Base-by-base conservation (phyloP, 2,329 filamentous ascomycete species). In the Phyllosticta citrichinensis region DNA sequence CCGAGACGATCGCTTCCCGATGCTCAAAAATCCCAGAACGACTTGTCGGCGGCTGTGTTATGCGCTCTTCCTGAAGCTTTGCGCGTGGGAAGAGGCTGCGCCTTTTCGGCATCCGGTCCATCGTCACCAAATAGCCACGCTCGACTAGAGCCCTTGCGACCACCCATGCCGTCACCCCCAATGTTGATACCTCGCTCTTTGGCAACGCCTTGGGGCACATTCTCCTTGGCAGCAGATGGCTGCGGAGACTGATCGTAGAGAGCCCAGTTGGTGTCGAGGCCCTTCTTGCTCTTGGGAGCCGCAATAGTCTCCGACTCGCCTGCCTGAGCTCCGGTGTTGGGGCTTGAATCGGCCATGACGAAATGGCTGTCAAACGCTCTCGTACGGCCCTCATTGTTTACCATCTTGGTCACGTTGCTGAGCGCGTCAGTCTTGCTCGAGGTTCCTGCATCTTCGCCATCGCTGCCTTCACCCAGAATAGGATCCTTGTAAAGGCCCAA, bases 321-420 rank as follows among this genome's bases (percentile, higher is more conserved):
- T 59, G 78, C 77, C 19, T 72, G 72, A 10, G 68, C 64, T 25
- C 61, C 62, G 56, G 55, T 61, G 51, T 75, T 76, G 35, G 85
- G 83, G 63, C 84, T 84, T 51, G 84, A 79, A 70, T 96, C 91
- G 6, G 81, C 80, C 77, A 95, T 86, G 57, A 80, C 80, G 78
- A 91, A 96, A 67, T 96, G 89, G 20, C 85, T 74, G 56, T 86
- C 85, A 67, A 95, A 92, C 71, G 89, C 84, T 74, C 92, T 90
- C 69, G 80, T 81, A 60, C 89, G 87, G 72, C 87, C 83, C 69
- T 86, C 84, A 62, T 86, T 80, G 73, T 93, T 90, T 66, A 87
- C 86, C 59, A 84, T 79, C 69, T 89, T 91, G 63, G 87, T 88
- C 61, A 89, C 84, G 67, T 86, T 84, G 56, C 81, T 82, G 11